A percentile compares a stretch with the other conserved stretches of the same genome.
These are phyloP conservation scores for Earliella scabrosa DNA, from an alignment of 1,284 basidiomycete species.

Conservation along the genomic window DNA sequence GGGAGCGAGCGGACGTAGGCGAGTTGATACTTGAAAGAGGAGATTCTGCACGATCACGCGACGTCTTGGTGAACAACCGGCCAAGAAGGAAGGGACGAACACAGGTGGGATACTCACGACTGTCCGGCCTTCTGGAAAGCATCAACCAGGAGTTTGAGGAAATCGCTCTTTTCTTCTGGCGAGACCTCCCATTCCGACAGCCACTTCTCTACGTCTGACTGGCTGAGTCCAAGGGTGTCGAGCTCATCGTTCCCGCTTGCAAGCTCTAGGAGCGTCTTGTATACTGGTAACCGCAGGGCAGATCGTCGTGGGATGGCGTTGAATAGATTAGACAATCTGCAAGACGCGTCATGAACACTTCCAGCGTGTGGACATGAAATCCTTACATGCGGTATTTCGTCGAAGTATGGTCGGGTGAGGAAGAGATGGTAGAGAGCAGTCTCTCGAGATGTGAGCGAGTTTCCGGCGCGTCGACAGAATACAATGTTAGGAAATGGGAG, in stretches of 20 bases:
- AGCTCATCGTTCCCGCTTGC: slow-evolving; percentile 74
- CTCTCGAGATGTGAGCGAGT: slow-evolving; percentile 51
- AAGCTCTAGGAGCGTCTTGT: slow-evolving; percentile 68
- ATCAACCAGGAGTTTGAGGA: slow-evolving; percentile 71
- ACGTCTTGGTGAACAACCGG: background rate
- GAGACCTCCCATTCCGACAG: slow-evolving; percentile 79
- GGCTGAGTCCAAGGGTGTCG: slow-evolving; percentile 66
- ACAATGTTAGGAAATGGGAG: slow-evolving; percentile 68
- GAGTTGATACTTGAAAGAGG: slow-evolving; percentile 67
- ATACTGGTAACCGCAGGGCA: slow-evolving; percentile 67
- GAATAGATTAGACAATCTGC: slow-evolving; percentile 87
- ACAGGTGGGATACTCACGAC: too few relatives aligned
- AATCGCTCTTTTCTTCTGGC: slow-evolving; percentile 66
- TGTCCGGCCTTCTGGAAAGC: slow-evolving; percentile 63
- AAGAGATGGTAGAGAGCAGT: slow-evolving; percentile 60
- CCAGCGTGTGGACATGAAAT: background rate
- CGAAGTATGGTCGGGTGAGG: slow-evolving; percentile 52
- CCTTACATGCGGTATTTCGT: slow-evolving; percentile 76
- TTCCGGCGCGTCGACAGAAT: slow-evolving; percentile 57
- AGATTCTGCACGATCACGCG: slow-evolving; percentile 43
- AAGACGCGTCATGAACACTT: slow-evolving; percentile 2
- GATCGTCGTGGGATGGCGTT: slow-evolving; percentile 80
- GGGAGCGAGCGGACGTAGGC: slow-evolving; percentile 65
- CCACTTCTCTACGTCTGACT: slow-evolving; percentile 72
- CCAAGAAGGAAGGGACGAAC: slow-evolving; percentile 40